A percentile compares a stretch with the other conserved stretches of the same genome.
Conservation (phyloP, 305 asterid species). For the Salvia sclarea region DNA sequence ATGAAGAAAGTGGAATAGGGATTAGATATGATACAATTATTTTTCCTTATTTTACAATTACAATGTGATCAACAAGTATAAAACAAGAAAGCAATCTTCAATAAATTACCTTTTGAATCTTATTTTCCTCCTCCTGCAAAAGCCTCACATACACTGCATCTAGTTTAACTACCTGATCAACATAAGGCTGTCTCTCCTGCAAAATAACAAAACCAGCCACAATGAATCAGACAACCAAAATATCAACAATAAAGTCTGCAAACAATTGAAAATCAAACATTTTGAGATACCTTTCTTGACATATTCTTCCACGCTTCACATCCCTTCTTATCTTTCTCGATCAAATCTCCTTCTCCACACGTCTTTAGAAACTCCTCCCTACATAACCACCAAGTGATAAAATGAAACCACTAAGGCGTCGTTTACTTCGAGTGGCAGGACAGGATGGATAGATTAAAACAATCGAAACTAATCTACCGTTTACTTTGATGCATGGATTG, state of each 20-base stretch:
- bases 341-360: slow-evolving; percentile 37
- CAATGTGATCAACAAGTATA: background rate
- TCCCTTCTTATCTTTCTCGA: slow-evolving; percentile 52
- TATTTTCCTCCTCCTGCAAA: slow-evolving; percentile 34
- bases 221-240: background rate
- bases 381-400: slow-evolving; percentile 25
- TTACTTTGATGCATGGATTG: too few relatives aligned
- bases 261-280: background rate
- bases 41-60: too few relatives aligned
- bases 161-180: slow-evolving; percentile 35
- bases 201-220: slow-evolving; percentile 5
- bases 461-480: too few relatives aligned
- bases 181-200: slow-evolving; percentile 42
- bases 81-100: background rate
- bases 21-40: background rate
- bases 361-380: slow-evolving; percentile 54
- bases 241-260: background rate
- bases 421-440: too few relatives aligned
- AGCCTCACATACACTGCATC: slow-evolving; percentile 34
- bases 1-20: background rate
- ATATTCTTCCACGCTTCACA: slow-evolving; percentile 52
- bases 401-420: too few relatives aligned
- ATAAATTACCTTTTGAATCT: slow-evolving; percentile 39
- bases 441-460: too few relatives aligned
- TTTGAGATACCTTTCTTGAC: slow-evolving; percentile 39